A percentile compares a stretch with the other conserved stretches of the same genome.
phyloP scores from a whole-genome alignment of 2,329 filamentous ascomycete species.

The Ceratocystis huliohia region DNA sequence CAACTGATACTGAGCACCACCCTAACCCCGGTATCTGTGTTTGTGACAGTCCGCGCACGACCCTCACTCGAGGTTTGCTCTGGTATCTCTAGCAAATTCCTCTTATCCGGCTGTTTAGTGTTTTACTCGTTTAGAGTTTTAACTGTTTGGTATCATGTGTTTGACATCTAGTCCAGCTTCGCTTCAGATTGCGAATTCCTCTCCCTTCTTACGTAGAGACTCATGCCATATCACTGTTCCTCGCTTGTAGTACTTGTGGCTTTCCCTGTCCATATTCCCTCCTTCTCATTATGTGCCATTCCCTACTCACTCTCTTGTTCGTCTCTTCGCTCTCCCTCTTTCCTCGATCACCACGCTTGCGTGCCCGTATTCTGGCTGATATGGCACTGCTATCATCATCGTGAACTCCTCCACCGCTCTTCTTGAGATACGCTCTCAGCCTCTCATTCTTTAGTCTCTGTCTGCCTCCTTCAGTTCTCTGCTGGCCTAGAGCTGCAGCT shows the following conservation, averaged over 20 bases:
- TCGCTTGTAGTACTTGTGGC: conserved; percentile 13
- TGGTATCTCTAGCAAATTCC: background rate
- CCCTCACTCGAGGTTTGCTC: background rate
- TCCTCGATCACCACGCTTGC: conserved; percentile 7
- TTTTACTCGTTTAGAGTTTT: background rate
- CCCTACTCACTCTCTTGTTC: too few relatives aligned
- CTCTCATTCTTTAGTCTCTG: conserved; percentile 8
- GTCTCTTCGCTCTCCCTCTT: conserved; percentile 16
- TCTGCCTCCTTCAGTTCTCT: conserved; percentile 11
- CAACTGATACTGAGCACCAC: background rate
- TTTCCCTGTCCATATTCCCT: background rate
- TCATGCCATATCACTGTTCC: background rate
- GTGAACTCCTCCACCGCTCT: background rate
- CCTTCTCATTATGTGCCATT: background rate
- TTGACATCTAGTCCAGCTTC: background rate
- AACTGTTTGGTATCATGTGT: conserved; percentile 1
- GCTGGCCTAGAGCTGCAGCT: conserved; percentile 16
- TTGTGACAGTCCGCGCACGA: conserved; percentile 2
- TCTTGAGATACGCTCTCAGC: background rate
- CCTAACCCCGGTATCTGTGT: background rate
- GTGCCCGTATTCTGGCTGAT: conserved; percentile 13
- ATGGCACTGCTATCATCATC: conserved; percentile 12
- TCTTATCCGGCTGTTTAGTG: conserved; percentile 1
- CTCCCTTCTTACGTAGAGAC: background rate
- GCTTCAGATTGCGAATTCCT: background rate